Percentiles rank a stretch among this genome's conserved stretches.
Conservation (phyloP, 2,329 filamentous ascomycete genomes). For the Aspergillus piperis region DNA sequence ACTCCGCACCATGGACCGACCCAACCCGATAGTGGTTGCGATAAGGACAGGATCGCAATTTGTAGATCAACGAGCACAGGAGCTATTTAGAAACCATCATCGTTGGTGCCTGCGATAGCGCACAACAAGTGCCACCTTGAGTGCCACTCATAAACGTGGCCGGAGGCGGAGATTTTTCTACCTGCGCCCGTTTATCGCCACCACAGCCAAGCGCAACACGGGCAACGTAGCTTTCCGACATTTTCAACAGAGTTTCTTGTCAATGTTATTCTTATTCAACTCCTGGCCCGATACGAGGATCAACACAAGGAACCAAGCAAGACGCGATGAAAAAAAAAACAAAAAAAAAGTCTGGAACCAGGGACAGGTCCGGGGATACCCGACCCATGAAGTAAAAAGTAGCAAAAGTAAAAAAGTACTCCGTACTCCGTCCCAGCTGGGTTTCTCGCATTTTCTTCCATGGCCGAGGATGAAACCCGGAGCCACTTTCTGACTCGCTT, state of each 20-base stretch:
- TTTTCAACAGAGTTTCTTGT: neutral
- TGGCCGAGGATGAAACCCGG: neutral
- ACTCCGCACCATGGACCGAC: neutral
- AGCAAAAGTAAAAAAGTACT: neutral
- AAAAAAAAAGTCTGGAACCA: neutral
- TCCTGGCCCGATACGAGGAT: neutral
- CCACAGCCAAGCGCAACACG: neutral
- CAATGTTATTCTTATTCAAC: no score
- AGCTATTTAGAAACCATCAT: neutral
- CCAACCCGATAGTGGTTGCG: neutral
- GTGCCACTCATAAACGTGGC: no score
- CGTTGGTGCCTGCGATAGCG: neutral
- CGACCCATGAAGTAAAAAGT: neutral
- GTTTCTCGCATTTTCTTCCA: neutral
- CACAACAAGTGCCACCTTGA: neutral
- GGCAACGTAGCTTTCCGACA: no score
- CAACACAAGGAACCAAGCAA: neutral
- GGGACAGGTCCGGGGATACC: neutral
- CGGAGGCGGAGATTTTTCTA: neutral
- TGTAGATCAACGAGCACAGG: neutral
- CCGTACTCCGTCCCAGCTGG: neutral
- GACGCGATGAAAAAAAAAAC: neutral
- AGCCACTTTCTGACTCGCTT: conserved; percentile 1
- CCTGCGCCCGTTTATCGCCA: neutral
- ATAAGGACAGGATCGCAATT: neutral